Conservation (phyloP, 805 yeast species). For the Schwanniomyces polymorphus region DNA sequence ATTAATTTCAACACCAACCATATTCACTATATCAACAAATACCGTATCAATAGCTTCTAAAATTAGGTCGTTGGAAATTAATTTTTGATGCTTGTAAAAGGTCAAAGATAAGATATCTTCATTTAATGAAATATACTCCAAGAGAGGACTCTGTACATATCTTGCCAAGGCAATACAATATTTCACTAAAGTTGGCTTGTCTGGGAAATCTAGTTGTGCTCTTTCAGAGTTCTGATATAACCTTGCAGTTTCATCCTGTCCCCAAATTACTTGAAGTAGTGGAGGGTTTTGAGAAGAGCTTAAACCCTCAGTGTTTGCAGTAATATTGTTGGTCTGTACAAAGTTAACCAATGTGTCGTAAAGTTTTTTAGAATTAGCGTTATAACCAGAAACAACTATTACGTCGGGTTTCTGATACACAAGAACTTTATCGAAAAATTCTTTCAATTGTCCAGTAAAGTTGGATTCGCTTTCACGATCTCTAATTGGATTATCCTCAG, state of each 20-base stretch:
- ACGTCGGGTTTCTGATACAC: slow-evolving; percentile 71
- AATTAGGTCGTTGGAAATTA: slow-evolving; percentile 64
- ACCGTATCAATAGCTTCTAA: slow-evolving; percentile 71
- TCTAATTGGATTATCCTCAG: slow-evolving; percentile 66
- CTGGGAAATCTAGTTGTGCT: slow-evolving; percentile 78
- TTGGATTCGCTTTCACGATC: slow-evolving; percentile 42
- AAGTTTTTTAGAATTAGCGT: slow-evolving; percentile 66
- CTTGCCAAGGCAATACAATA: slow-evolving; percentile 91
- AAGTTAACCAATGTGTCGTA: slow-evolving; percentile 56
- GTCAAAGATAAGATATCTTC: slow-evolving; percentile 69
- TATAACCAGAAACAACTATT: slow-evolving; percentile 85
- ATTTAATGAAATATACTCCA: slow-evolving; percentile 82
- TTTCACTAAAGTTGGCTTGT: slow-evolving; percentile 73
- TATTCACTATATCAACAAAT: slow-evolving; percentile 84
- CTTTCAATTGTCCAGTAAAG: slow-evolving; percentile 64
- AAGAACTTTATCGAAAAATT: slow-evolving; percentile 61
- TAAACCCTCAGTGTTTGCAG: slow-evolving; percentile 50
- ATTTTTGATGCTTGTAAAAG: slow-evolving; percentile 71
- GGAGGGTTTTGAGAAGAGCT: slow-evolving; percentile 45
- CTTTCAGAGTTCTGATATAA: slow-evolving; percentile 78
- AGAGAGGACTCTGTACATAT: slow-evolving; percentile 87
- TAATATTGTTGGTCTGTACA: slow-evolving; percentile 54
- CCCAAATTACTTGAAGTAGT: slow-evolving; percentile 71
- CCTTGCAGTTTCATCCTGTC: slow-evolving; percentile 90
- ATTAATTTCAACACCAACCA: slow-evolving; percentile 92